Evolutionary conservation across 2,329 filamentous ascomycete species (phyloP).

Genomic region (Periconia macrospinosa): DNA sequence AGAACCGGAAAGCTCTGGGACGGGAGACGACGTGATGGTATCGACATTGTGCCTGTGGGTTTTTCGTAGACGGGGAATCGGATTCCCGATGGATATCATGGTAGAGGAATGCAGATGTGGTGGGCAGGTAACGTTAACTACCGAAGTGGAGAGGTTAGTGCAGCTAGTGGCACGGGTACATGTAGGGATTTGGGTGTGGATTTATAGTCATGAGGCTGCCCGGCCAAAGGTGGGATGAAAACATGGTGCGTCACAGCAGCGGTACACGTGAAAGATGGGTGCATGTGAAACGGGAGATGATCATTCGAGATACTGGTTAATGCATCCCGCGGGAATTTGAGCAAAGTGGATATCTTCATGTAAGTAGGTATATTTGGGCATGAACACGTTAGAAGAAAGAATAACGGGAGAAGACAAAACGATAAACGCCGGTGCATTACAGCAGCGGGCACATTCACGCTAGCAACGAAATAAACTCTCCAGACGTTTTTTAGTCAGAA

Average conservation of each 20-base stretch:
- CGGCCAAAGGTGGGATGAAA: constrained; percentile 2
- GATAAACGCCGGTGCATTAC: too few species aligned
- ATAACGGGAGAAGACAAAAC: too few species aligned
- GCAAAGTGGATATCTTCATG: too few species aligned
- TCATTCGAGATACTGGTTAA: background rate
- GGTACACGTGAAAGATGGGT: constrained; percentile 5
- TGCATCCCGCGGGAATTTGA: too few species aligned
- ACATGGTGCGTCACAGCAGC: constrained; percentile 2
- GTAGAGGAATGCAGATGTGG: background rate
- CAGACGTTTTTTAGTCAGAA: too few species aligned
- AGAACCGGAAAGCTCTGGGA: constrained; percentile 83
- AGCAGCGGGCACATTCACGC: too few species aligned
- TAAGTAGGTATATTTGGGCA: too few species aligned
- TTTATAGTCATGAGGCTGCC: background rate
- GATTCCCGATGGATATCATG: constrained; percentile 25
- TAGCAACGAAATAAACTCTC: too few species aligned
- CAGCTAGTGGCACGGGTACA: background rate
- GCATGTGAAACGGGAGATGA: background rate
- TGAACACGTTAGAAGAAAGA: too few species aligned
- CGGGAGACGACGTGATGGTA: constrained; percentile 58
- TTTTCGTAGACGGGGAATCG: constrained; percentile 31
- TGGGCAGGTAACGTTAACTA: too few species aligned
- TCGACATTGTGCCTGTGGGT: constrained; percentile 54
- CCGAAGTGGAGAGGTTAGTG: background rate
- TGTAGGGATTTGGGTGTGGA: background rate